Conservation (phyloP, 2,329 filamentous ascomycete species). For the Neonectria neomacrospora region DNA sequence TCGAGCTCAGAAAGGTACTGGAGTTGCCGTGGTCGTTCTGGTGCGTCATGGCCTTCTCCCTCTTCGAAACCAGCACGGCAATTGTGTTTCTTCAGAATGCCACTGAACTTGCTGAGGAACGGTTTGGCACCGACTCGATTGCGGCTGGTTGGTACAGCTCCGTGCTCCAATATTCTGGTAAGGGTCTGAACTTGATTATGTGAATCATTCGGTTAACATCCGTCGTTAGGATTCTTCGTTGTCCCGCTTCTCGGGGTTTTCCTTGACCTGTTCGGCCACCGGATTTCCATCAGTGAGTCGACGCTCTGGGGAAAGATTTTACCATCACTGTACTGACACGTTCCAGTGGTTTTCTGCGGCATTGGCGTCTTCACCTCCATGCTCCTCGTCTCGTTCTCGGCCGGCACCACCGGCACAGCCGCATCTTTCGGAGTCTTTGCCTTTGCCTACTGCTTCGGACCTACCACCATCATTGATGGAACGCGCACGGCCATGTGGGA, state of each 20-base stretch:
- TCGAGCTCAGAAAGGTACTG: constrained; percentile 64
- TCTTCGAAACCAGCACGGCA: constrained; percentile 67
- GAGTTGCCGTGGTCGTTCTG: constrained; percentile 69
- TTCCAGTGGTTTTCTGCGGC: constrained; percentile 57
- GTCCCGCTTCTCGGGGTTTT: constrained; percentile 65
- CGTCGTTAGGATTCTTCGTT: constrained; percentile 60
- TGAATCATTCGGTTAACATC: not conserved
- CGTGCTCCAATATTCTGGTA: constrained; percentile 58
- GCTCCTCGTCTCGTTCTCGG: constrained; percentile 63
- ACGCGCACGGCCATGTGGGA: constrained; percentile 69
- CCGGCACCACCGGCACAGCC: constrained; percentile 60
- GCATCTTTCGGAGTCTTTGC: constrained; percentile 69
- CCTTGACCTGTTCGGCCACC: constrained; percentile 64
- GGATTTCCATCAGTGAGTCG: constrained; percentile 57
- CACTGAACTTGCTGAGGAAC: constrained; percentile 68
- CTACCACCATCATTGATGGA: constrained; percentile 68
- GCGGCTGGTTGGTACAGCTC: constrained; percentile 69
- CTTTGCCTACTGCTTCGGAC: constrained; percentile 63
- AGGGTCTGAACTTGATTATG: not conserved
- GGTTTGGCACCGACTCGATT: constrained; percentile 63
- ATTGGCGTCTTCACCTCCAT: constrained; percentile 62
- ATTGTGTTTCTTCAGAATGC: constrained; percentile 66
- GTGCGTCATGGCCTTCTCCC: constrained; percentile 62
- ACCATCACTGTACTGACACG: not conserved
- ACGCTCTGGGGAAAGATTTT: not conserved